Base-by-base conservation (phyloP, 345 rosid species). In the Punica granatum region DNA sequence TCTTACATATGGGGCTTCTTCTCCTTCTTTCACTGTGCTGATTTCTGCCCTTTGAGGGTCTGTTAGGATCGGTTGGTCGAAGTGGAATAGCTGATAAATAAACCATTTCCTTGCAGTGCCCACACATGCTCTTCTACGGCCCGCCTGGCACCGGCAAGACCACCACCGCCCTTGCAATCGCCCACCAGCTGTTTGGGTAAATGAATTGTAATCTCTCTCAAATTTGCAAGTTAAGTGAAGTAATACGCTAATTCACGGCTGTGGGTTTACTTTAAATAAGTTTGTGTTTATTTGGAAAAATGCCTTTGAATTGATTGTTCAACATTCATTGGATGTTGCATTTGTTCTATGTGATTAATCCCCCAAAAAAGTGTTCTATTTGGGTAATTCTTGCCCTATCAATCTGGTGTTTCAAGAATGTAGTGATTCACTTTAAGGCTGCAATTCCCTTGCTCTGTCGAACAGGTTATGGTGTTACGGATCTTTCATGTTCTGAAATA, bases 91-190 rank as follows among this genome's bases (percentile, higher is more conserved):
- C 15, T 6, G 15, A 32, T 73, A 28, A 44, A 49, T 49, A n/a
- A 26, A 2, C 36, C 41, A 1, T 26, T 51, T 35, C 14, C 65
- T 31, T 72, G 30, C 35, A 93, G 99, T 91, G 96, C 62, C 96
- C 99, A 0, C 97, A 94, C 74, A 89, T 94, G 99, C 92, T 91
- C 69, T 89, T 94, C 74, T 94, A 91, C 67, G 99, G 97, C 31
- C 99, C 99, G 0, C 96, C 96, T 10, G 97, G 99, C n/a, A 94
- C 96, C 0, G 96, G 97, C 1, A 94, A 94, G 80, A 94, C 99
- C 71, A 94, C 99, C 70, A 86, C 96, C 1, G 96, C 97, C 9
- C 92, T 94, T 53, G 97, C 99, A 71, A 89, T 94, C 49, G 99
- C 95, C 7, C 96, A 82, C 71, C 97, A 94, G 86, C 89, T 91